Evolutionary conservation across 768 basidiomycete species (phyloP), one percentile per base, ranked within the genome.

Genomic region (Boletus pseudopeckii): DNA sequence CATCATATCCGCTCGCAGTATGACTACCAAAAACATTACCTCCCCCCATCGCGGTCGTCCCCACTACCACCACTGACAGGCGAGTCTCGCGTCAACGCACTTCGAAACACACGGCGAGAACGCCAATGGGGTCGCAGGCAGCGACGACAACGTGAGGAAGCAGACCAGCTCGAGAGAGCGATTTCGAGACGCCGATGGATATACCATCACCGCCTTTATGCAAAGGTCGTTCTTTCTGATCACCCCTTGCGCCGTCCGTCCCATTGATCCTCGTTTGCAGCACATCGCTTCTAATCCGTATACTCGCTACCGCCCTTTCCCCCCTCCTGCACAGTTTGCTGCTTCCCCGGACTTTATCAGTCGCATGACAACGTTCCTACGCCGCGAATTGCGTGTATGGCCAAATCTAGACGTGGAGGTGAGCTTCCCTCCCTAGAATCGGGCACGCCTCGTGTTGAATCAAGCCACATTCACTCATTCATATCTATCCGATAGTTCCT

Each of bases 371-470:
- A 77, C 77, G 14, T 98, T 96, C 64, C 67, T 97, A 11, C 79
- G 95, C 36, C 79, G 94, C 41, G 94, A 98, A 66, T 72, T 97
- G 40, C 83, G 82, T 46, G 88, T 96, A 5, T 98, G 94, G 94
- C 77, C 81, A 10, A 82, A 85, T 64, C 73, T 93, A n/a, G 94
- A 98, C 64, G 85, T 96, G 6, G 93, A 96, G 79, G 91, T 87
- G 48, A 53, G 80, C 69, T 34, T 55, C 40, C 48, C 36, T 15
- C 33, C 28, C 28, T 4, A 37, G 45, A 15, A 42, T 30, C 24
- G 2, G 13, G 17, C 41, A 37, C 7, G 28, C 55, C 47, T 50
- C 53, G 55, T 49, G 32, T 45, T 20, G 39, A n/a, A 52, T 53
- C 38, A 11, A 49, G 17, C 40, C 37, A 55, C 39, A 52, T 55